Evolutionary conservation across 495 filamentous ascomycete genomes (phyloP), one percentile per base, ranked within the genome.

Genomic region (Neurospora sp.): DNA sequence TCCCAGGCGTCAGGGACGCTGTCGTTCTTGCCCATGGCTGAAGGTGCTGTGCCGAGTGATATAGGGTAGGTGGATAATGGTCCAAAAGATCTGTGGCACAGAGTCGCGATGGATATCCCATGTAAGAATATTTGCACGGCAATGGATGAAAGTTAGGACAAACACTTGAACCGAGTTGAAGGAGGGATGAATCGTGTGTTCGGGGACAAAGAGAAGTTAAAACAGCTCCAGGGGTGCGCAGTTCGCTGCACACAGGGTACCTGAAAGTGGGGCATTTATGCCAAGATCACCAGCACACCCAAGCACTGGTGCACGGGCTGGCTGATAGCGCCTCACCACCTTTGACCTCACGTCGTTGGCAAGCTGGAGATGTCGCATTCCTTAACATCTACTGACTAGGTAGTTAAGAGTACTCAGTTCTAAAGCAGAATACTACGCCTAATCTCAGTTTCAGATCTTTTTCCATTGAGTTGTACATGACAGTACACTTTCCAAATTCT

Each of bases 1-100:
- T 86, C 94, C 94, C 94, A 97, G 68, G 92, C 93, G 79, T 97
- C 89, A 40, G 93, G 90, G 72, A 89, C 81, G 53, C 83, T 81
- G 78, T 76, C 72, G 81, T 82, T 69, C 75, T 84, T 85, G 72
- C 85, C 88, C 86, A 91, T 91, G 74, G 75, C 81, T 39, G 31
- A 39, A 12, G 10, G 3, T 71, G 20, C 20, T 37, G 53, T 65
- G 14, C 27, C 53, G 53, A 35, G 27, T 37, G 20, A 14, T 59
- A 59, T 42, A 37, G 10, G 9, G 16, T 44, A 72, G 39, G 42
- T 16, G 35, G 70, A 71, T 38, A 10, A n/a, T 70, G 40, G 31
- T 39, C 14, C 14, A 53, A 53, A 69, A 61, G 12, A 9, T 65
- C 1, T 65, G 27, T 37, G 14, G 14, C 53, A 16, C 53, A 65